Percentiles rank a stretch among this genome's conserved stretches.
Evolutionary conservation across 2,329 filamentous ascomycete species (phyloP).

Genomic region (Zymoseptoria ardabiliae): DNA sequence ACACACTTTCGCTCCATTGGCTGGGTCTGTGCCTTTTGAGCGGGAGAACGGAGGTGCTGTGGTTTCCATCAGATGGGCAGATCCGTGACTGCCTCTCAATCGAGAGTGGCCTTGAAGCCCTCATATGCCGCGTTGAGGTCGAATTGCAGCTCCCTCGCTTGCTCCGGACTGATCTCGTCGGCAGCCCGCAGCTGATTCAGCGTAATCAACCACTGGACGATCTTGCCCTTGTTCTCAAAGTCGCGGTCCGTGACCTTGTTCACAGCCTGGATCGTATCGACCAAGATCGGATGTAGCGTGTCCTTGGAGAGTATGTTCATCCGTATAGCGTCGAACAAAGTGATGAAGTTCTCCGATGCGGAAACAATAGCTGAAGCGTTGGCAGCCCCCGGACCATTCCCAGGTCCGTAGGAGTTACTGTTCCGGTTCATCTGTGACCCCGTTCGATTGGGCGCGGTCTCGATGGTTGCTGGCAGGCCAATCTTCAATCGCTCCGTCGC

Average conservation of each 20-base stretch:
- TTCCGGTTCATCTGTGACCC: constrained; percentile 12
- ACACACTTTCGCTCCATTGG: too few relatives aligned
- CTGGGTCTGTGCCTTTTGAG: too few relatives aligned
- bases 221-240: constrained; percentile 92
- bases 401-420: constrained; percentile 12
- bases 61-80: too few relatives aligned
- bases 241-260: constrained; percentile 95
- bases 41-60: too few relatives aligned
- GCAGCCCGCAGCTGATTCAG: constrained; percentile 97
- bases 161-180: constrained; percentile 79
- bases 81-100: constrained; percentile 21
- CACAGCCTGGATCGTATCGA: constrained; percentile 92
- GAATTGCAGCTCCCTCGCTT: constrained; percentile 80
- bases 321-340: constrained; percentile 88
- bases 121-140: constrained; percentile 93
- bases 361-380: constrained; percentile 58
- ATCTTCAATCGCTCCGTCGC: constrained; percentile 89
- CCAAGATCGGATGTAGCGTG: constrained; percentile 87
- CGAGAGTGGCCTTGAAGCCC: constrained; percentile 77
- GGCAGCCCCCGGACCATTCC: constrained; percentile 20
- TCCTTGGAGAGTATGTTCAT: constrained; percentile 91
- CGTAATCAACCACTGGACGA: constrained; percentile 95
- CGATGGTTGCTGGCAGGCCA: constrained; percentile 79
- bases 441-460: constrained; percentile 47
- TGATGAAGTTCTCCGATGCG: constrained; percentile 97